These are phyloP conservation scores for Rosa chinensis DNA, from an alignment of 306 rosid species.

Conservation along the genomic window DNA sequence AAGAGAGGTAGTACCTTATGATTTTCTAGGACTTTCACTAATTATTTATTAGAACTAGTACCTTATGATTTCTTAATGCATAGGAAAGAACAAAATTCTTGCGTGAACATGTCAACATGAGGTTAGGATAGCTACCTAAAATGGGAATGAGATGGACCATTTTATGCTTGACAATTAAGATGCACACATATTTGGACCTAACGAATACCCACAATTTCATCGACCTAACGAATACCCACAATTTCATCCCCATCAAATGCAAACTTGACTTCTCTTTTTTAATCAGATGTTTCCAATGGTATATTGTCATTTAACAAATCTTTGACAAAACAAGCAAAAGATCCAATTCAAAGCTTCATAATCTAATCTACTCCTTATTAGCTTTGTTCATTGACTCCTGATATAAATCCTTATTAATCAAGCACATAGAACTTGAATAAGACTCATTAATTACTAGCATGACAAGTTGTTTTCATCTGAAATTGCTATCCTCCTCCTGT, in stretches of 20 bases:
- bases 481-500: slow-evolving; percentile 15
- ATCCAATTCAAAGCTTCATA: neutral
- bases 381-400: neutral
- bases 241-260: neutral
- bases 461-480: slow-evolving; percentile 3
- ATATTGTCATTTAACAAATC: neutral
- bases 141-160: slow-evolving; percentile 5
- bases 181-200: neutral
- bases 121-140: neutral
- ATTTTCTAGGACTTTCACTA: neutral
- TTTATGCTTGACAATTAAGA: slow-evolving; percentile 4
- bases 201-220: neutral
- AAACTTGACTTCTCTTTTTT: neutral
- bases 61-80: neutral
- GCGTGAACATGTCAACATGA: slow-evolving; percentile 9
- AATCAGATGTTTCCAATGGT: neutral
- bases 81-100: neutral
- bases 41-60: neutral
- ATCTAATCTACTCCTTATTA: neutral
- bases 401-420: neutral
- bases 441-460: neutral
- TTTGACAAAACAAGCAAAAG: slow-evolving; percentile 1
- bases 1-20: no score
- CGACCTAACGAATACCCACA: slow-evolving; percentile 1
- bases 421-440: neutral